Base-by-base conservation (phyloP, 2,329 filamentous ascomycete genomes). In the Diaporthe citrichinensis region DNA sequence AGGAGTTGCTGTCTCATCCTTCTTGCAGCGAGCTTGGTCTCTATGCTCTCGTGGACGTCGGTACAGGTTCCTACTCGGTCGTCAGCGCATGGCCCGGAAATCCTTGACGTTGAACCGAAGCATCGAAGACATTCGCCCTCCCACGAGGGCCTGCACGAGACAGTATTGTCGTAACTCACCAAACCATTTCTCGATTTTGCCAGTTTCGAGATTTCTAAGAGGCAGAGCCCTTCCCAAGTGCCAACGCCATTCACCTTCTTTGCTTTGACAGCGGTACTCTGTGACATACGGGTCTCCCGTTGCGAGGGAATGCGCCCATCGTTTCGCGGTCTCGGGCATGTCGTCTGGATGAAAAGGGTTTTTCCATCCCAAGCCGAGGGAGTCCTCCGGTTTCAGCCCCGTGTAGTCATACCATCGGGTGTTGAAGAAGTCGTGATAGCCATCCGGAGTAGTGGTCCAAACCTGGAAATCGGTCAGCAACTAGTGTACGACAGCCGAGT, bases 391-490 rank as follows among this genome's bases (percentile, higher is more conserved):
- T 0, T 87, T 88, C 34, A 95, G 83, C 0, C 94, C 93, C 0
- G 94, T 96, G 79, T 94, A 96, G n/a, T 91, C 89, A 80, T 94
- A 94, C 93, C 94, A 96, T n/a, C 92, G 87, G 62, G 91, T 90
- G 75, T 93, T 94, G 82, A 93, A 96, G 84, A 94, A 96, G 79
- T 96, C 94, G 78, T 91, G 88, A 36, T 85, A 79, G 0, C 94
- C 94, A 23, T 93, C 89, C 0, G 93, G 88, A 0, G 85, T 91
- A 0, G 94, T 90, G 0, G 93, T 95, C 93, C 94, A 96, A 7
- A 96, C 73, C 73, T 74, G 20, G 1, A 23, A 25, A 23, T 8
- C 28, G 15, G 34, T 69, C 31, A 58, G 41, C 23, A 15, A 36
- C 15, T 49, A 51, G 28, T 17, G 12, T 14, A 41, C 1, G 7